Conservation (phyloP, 495 filamentous ascomycete genomes). For the Penicillium pancosmium region DNA sequence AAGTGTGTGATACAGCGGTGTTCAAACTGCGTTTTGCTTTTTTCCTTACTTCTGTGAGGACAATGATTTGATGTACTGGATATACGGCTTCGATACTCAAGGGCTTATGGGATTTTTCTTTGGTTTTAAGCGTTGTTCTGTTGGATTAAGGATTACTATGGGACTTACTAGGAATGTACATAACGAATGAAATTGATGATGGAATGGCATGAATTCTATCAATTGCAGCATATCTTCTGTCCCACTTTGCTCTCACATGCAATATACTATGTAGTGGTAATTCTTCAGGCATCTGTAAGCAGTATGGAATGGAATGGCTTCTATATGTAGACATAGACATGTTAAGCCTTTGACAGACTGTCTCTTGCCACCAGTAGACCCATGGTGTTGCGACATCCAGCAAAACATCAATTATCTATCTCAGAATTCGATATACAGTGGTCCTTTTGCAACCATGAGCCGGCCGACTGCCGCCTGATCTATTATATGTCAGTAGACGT, state of each 20-base stretch:
- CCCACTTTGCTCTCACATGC: background rate
- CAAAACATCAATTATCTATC: too few species aligned
- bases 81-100: slow-evolving; percentile 1
- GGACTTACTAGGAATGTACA: slow-evolving; percentile 14
- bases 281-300: too few species aligned
- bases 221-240: background rate
- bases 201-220: slow-evolving; percentile 1
- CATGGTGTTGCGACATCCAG: too few species aligned
- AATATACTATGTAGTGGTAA: too few species aligned
- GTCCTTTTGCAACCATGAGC: too few species aligned
- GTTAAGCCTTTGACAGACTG: too few species aligned
- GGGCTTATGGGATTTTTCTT: slow-evolving; percentile 1
- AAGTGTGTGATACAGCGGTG: slow-evolving; percentile 28
- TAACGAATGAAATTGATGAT: slow-evolving; percentile 10
- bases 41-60: background rate
- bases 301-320: too few species aligned
- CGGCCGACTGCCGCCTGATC: too few species aligned
- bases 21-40: background rate
- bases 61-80: slow-evolving; percentile 5
- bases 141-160: slow-evolving; percentile 11
- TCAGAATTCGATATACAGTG: too few species aligned
- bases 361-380: too few species aligned
- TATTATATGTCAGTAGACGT: too few species aligned
- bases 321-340: too few species aligned
- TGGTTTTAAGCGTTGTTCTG: slow-evolving; percentile 7